A percentile compares a stretch with the other conserved stretches of the same genome.
Evolutionary conservation across 2,329 filamentous ascomycete species (phyloP).

Genomic region (Septoria petroselini): DNA sequence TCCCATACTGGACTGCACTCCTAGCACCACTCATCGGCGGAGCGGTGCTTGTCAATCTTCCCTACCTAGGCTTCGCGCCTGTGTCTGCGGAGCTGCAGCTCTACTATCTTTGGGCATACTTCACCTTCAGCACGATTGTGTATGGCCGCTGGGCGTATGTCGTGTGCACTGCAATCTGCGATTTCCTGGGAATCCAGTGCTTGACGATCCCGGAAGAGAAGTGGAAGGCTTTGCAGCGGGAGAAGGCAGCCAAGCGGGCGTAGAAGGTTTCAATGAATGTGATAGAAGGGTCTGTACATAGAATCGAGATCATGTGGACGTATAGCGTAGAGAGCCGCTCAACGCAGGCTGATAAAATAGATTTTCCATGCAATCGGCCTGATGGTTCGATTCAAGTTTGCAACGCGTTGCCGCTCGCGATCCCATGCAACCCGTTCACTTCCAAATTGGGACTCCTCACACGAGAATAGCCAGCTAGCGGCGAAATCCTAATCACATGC

Average conservation of each 20-base stretch:
- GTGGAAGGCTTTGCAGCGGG: slow-evolving; percentile 32
- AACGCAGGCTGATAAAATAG: slow-evolving; percentile 8
- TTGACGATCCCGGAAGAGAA: slow-evolving; percentile 66
- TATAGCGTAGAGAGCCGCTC: slow-evolving; percentile 4
- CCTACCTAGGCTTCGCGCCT: slow-evolving; percentile 66
- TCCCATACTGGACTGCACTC: slow-evolving; percentile 95
- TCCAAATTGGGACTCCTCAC: too few relatives aligned
- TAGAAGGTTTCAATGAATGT: not conserved
- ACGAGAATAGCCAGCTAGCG: too few relatives aligned
- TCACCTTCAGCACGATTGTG: slow-evolving; percentile 75
- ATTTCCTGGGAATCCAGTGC: slow-evolving; percentile 89
- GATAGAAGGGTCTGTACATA: slow-evolving; percentile 3
- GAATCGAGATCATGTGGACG: not conserved
- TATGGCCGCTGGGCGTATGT: slow-evolving; percentile 93
- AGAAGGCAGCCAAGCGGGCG: slow-evolving; percentile 18
- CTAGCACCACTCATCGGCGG: slow-evolving; percentile 82
- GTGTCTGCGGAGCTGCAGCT: slow-evolving; percentile 64
- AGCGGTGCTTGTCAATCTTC: slow-evolving; percentile 77
- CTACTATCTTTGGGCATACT: slow-evolving; percentile 79
- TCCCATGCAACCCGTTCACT: too few relatives aligned
- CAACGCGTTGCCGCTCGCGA: too few relatives aligned
- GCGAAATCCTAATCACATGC: too few relatives aligned
- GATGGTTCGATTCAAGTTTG: too few relatives aligned
- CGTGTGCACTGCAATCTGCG: slow-evolving; percentile 87
- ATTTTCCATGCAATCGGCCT: too few relatives aligned